Base-by-base conservation (phyloP, 108 stramenopile genomes). In the Cyclotella cryptica region DNA sequence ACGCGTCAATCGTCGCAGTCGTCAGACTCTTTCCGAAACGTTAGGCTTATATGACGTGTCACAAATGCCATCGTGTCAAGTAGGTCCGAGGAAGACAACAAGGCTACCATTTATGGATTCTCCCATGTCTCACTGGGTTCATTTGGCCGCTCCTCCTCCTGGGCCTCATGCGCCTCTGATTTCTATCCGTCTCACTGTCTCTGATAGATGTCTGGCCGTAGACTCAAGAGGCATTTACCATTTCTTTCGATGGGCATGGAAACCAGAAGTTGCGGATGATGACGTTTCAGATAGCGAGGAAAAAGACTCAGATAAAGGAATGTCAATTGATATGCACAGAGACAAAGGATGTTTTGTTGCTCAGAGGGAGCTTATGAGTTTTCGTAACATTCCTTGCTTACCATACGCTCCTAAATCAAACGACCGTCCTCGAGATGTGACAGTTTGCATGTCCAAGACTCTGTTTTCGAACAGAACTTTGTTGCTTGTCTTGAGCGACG, bases 201-300 rank as follows among this genome's bases (percentile, higher is more conserved):
- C 87, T 26, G 95, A 96, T 80, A 84, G 93, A 61, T 92, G 91
- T 66, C 76, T 96, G n/a, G 95, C 95, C 30, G 86, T 96, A 1
- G 95, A 96, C 69, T 79, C 88, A n/a, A 86, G 83, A n/a, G 95
- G 95, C 1, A 86, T 96, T 17, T 96, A 88, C 72, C 93, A 96
- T 79, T 93, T 87, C 60, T 96, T 96, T 65, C 87, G 95, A 49
- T 93, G 95, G 95, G 90, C 91, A 13, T 96, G 95, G 95, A 87
- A 89, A 53, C 74, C 92, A 35, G 94, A 92, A 49, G 51, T 79
- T 11, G 89, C 78, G 18, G 81, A 88, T 47, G 81, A 85, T 22
- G 77, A 83, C 26, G 2, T 35, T 7, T 75, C 67, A 71, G 79
- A 71, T 21, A 51, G 49, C 18, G 84, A 72, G 39, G 77, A 73